Percentiles rank a stretch among this genome's conserved stretches.
Evolutionary conservation across 163 green algal genomes (phyloP).

Genomic region (Scenedesmus sp.): DNA sequence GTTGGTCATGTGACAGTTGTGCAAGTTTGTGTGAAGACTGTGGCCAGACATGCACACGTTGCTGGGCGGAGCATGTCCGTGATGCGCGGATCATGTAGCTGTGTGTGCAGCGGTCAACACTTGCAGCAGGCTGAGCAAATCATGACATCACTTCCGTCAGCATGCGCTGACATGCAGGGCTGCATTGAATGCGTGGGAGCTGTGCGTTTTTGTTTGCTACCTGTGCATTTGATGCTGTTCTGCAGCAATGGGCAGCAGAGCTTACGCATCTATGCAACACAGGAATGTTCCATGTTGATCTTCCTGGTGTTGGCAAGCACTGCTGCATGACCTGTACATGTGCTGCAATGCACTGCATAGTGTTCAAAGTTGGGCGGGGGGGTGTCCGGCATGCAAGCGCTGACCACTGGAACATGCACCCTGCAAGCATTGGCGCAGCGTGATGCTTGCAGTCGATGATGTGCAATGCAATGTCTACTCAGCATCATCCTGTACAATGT

Average conservation of each 20-base stretch:
- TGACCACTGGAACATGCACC: background rate
- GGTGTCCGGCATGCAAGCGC: too few species aligned
- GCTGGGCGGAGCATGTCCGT: background rate
- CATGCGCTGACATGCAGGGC: background rate
- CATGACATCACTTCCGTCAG: background rate
- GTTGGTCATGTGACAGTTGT: too few species aligned
- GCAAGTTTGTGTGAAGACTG: too few species aligned
- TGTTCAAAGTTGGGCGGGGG: background rate
- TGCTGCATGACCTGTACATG: background rate
- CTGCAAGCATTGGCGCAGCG: background rate
- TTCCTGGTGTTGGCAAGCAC: background rate
- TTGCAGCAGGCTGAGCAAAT: background rate
- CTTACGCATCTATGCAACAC: background rate
- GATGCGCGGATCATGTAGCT: background rate
- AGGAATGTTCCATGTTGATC: background rate
- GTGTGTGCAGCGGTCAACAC: too few species aligned
- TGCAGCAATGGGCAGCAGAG: background rate
- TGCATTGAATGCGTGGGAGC: background rate
- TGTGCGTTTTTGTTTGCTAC: background rate
- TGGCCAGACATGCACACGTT: too few species aligned
- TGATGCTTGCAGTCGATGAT: background rate
- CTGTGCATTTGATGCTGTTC: background rate
- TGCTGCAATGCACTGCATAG: background rate
- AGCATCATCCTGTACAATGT: background rate
- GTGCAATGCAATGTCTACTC: background rate